Conservation (phyloP, 257 asterid species). For the Nicotiana paniculata region DNA sequence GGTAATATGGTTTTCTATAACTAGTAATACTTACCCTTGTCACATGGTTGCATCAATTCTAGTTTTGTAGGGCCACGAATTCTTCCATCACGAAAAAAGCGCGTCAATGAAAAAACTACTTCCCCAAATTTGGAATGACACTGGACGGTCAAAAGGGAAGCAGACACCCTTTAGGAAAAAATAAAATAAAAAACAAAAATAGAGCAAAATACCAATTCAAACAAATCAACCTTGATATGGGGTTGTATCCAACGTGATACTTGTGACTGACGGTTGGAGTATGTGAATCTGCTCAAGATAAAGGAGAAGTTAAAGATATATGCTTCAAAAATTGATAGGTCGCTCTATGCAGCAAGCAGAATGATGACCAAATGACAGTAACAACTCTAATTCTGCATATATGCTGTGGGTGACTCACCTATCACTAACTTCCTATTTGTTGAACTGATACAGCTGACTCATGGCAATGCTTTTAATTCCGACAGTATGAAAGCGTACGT, state of each 20-base stretch:
- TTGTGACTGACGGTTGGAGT: slow-evolving; percentile 72
- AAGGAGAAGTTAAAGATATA: background rate
- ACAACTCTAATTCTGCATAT: background rate
- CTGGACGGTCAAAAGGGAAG: slow-evolving; percentile 38
- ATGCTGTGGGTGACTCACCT: background rate
- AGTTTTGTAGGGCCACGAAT: slow-evolving; percentile 47
- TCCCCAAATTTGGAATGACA: slow-evolving; percentile 89
- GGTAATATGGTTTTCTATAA: background rate
- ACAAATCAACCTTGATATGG: slow-evolving; percentile 67
- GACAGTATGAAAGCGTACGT: background rate
- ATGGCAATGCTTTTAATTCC: background rate
- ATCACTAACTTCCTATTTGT: background rate
- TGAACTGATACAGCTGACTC: background rate
- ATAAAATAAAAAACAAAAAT: background rate
- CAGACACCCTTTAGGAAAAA: slow-evolving; percentile 5
- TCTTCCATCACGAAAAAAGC: slow-evolving; percentile 73
- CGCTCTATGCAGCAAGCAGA: background rate
- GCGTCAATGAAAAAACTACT: slow-evolving; percentile 75
- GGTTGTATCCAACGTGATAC: slow-evolving; percentile 91
- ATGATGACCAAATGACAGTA: background rate
- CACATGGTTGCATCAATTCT: slow-evolving; percentile 31
- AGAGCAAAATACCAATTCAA: background rate
- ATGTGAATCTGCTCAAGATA: slow-evolving; percentile 49
- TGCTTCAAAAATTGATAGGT: background rate
- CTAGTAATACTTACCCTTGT: slow-evolving; percentile 36